Evolutionary conservation across 768 basidiomycete species (phyloP).

Genomic region (Leccinum boreale): DNA sequence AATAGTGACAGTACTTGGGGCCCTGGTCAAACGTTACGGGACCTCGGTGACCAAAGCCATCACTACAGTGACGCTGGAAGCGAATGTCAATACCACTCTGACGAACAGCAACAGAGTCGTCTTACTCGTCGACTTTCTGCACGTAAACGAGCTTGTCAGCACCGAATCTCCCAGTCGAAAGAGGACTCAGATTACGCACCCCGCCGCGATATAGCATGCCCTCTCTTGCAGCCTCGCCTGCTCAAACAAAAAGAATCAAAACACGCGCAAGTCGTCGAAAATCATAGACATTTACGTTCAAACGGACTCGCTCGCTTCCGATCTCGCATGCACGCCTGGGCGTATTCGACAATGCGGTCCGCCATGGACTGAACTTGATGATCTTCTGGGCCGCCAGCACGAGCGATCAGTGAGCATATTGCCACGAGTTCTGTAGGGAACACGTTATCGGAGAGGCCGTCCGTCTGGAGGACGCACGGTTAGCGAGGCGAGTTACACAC

Average conservation of each 20-base stretch:
- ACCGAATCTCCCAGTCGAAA: background rate
- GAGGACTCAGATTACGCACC: conserved; percentile 44
- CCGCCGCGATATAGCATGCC: conserved; percentile 69
- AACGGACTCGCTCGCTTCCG: conserved; percentile 68
- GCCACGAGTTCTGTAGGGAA: conserved; percentile 68
- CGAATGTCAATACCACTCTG: conserved; percentile 9
- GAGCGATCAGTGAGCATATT: conserved; percentile 65
- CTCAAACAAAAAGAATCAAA: background rate
- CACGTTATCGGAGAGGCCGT: conserved; percentile 54
- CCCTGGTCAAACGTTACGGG: conserved; percentile 25
- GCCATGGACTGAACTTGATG: conserved; percentile 68
- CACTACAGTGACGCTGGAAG: conserved; percentile 62
- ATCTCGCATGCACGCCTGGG: conserved; percentile 67
- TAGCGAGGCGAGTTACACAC: background rate
- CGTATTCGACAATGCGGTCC: conserved; percentile 67
- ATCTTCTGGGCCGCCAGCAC: conserved; percentile 54
- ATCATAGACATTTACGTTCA: conserved; percentile 47
- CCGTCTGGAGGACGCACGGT: conserved; percentile 39
- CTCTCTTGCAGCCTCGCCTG: conserved; percentile 63
- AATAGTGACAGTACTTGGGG: background rate
- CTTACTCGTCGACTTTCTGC: conserved; percentile 82
- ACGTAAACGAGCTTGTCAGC: conserved; percentile 2
- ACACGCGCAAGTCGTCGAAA: conserved; percentile 2
- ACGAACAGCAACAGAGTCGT: conserved; percentile 4
- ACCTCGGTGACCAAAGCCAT: conserved; percentile 68